A percentile compares a stretch with the other conserved stretches of the same genome.
Conservation (phyloP, 1,284 basidiomycete species). For the Stygiomarasmius scandens region DNA sequence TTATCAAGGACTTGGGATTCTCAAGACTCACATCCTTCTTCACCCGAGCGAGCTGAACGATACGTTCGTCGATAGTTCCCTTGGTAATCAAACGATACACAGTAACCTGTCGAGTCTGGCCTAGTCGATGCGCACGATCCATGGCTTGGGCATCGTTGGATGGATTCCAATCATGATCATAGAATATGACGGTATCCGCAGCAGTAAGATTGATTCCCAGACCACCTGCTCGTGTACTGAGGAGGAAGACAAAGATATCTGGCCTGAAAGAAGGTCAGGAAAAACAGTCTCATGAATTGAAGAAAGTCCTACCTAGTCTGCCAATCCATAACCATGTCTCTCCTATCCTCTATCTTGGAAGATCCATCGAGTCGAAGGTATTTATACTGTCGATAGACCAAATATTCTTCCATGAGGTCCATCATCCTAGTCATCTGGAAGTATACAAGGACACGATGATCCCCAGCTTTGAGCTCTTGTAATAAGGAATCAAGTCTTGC, state of each 20-base stretch:
- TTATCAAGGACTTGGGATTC: background rate
- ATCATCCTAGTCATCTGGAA: conserved; percentile 99
- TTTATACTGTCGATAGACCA: conserved; percentile 98
- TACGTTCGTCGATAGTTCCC: conserved; percentile 98
- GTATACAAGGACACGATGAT: conserved; percentile 95
- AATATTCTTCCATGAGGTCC: conserved; percentile 98
- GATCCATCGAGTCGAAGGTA: conserved; percentile 95
- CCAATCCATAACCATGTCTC: conserved; percentile 99
- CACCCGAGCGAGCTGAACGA: conserved; percentile 90
- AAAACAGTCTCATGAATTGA: conserved; percentile 2
- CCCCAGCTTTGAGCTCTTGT: conserved; percentile 90
- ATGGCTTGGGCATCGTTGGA: conserved; percentile 99
- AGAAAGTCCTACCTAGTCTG: conserved; percentile 80
- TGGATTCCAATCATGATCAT: conserved; percentile 99
- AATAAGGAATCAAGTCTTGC: conserved; percentile 88
- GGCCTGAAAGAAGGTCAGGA: conserved; percentile 52
- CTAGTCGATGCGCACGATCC: conserved; percentile 98
- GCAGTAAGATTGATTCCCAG: conserved; percentile 98
- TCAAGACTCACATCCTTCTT: conserved; percentile 84
- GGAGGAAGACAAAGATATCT: conserved; percentile 94
- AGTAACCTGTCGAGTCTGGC: conserved; percentile 98
- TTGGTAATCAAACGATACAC: conserved; percentile 97
- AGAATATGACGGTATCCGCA: conserved; percentile 97
- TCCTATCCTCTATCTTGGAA: conserved; percentile 92
- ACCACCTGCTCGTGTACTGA: conserved; percentile 96